Conservation (phyloP, 208 protist genomes). For the Acanthamoeba royreba region DNA sequence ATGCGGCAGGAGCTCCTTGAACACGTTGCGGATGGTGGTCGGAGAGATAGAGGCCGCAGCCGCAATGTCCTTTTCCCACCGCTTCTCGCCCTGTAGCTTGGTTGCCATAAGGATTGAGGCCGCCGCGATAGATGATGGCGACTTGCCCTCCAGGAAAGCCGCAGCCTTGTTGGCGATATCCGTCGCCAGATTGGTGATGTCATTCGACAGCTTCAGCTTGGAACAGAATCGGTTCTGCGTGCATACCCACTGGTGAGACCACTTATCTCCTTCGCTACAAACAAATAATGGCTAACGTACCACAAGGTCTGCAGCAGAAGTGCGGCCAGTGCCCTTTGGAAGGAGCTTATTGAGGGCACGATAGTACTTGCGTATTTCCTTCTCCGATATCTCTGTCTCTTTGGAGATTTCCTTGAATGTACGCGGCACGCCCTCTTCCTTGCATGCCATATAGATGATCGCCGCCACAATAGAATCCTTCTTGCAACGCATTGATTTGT, state of each 20-base stretch:
- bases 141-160: neutral
- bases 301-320: neutral
- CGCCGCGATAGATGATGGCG: neutral
- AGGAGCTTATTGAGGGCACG: neutral
- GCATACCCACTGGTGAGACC: neutral
- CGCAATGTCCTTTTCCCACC: neutral
- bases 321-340: neutral
- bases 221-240: neutral
- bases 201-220: neutral
- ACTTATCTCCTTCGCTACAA: neutral
- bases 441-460: conserved; percentile 52
- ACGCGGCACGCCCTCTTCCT: conserved; percentile 19
- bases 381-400: neutral
- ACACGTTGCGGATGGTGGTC: neutral
- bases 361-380: neutral
- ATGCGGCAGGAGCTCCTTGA: neutral
- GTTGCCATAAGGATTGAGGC: neutral
- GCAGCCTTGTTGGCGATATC: neutral
- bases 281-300: neutral
- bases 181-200: neutral
- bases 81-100: neutral
- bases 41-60: neutral
- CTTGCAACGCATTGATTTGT: neutral
- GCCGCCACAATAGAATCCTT: conserved; percentile 49
- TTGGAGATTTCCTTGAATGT: conserved; percentile 43